Base-by-base conservation (phyloP, 108 stramenopile genomes). In the Pseudonitzschia delicatissima region DNA sequence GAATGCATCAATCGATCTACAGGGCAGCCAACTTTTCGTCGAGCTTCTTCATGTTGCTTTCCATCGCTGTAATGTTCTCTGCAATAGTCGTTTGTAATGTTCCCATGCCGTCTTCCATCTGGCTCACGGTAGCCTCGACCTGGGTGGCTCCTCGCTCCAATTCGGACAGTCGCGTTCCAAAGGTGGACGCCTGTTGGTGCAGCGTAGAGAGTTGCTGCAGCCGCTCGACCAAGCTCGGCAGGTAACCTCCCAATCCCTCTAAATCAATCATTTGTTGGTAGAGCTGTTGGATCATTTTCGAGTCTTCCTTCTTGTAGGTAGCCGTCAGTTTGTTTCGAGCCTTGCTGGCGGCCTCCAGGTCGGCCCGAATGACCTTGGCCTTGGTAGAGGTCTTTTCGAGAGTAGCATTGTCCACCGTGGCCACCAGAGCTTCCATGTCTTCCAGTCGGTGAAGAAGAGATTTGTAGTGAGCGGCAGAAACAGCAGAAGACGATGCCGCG, bases 221-320 rank as follows among this genome's bases (percentile, higher is more conserved):
- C 12, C 92, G 87, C 17, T 76, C 49, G 15, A 78, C 72, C 29
- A 93, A 48, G 15, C 81, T 77, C 1, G 89, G 92, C 7, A 93
- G 76, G 48, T 80, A 74, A 0, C 69, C 42, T 12, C 77, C 77
- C 17, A 93, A 45, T 3, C 86, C 86, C 39, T 93, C 89, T 66
- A 93, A 60, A 51, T 88, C 81, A 7, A 79, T 36, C 67, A 93
- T 64, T 71, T 86, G 84, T 27, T 77, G 64, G 74, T 93, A 82
- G 44, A 93, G 68, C 5, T 77, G 74, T 26, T 86, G 59, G 59
- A 93, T 86, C 35, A 63, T 87, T 68, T 85, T 77, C 32, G 81
- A 68, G 62, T 93, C 92, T 34, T 77, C 75, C 40, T 65, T 76
- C 21, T 68, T 64, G 57, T 68, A 74, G 20, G 81, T 49, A 23